Conservation (phyloP, 2,329 filamentous ascomycete genomes). For the Pestalotiopsis fici region DNA sequence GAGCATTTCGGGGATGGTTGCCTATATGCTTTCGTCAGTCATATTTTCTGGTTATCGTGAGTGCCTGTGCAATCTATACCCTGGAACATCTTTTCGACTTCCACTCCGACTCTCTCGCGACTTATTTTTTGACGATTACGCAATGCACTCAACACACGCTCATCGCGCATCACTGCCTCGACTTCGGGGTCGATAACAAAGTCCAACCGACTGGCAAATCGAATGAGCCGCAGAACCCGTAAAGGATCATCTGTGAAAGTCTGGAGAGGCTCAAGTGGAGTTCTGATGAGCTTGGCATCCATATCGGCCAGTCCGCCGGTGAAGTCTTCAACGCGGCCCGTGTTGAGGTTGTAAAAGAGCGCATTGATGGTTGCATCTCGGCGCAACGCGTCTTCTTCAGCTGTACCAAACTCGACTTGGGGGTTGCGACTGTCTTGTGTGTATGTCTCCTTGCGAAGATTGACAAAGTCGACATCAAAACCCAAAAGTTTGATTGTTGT, state of each 20-base stretch:
- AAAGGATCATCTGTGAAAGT: slow-evolving; percentile 95
- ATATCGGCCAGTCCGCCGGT: slow-evolving; percentile 80
- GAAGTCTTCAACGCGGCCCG: slow-evolving; percentile 79
- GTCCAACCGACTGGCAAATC: slow-evolving; percentile 82
- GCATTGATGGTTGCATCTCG: slow-evolving; percentile 95
- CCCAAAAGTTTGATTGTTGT: slow-evolving; percentile 84
- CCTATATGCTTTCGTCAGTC: slow-evolving; percentile 18
- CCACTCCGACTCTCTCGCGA: slow-evolving; percentile 82
- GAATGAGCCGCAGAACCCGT: slow-evolving; percentile 80
- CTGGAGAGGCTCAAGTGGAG: slow-evolving; percentile 83
- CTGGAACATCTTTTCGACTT: slow-evolving; percentile 89
- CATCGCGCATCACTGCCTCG: slow-evolving; percentile 73
- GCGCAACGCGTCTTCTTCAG: slow-evolving; percentile 84
- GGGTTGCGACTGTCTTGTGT: slow-evolving; percentile 87
- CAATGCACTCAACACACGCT: slow-evolving; percentile 78
- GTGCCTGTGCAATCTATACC: slow-evolving; percentile 44
- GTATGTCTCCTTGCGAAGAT: slow-evolving; percentile 89
- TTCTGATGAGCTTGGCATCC: slow-evolving; percentile 71
- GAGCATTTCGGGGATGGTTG: slow-evolving; percentile 42
- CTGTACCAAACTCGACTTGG: slow-evolving; percentile 89
- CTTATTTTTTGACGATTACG: slow-evolving; percentile 75
- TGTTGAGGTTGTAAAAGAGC: slow-evolving; percentile 92
- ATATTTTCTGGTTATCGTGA: slow-evolving; percentile 3
- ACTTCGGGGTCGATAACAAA: slow-evolving; percentile 76
- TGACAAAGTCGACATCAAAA: slow-evolving; percentile 91